Evolutionary conservation across 129 eudicot genomes (phyloP).

Genomic region (Solidago caesia): DNA sequence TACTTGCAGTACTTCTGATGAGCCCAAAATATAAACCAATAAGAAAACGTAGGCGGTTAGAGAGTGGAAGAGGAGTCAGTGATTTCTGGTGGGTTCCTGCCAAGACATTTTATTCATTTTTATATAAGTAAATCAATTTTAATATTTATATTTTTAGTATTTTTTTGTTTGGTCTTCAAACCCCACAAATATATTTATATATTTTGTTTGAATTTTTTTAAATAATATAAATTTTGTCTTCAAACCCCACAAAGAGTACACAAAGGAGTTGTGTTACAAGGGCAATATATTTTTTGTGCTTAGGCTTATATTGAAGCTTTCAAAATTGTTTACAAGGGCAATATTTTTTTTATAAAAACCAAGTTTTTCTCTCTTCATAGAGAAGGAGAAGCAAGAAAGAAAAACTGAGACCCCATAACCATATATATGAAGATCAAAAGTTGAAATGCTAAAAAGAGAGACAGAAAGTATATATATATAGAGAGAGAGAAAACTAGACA

Average conservation of each 20-base stretch:
- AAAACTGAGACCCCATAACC: slow-evolving; percentile 39
- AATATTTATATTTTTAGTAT: slow-evolving; percentile 10
- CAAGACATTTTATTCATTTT: slow-evolving; percentile 38
- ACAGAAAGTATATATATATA: slow-evolving; percentile 22
- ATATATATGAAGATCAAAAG: slow-evolving; percentile 36
- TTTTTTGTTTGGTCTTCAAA: slow-evolving; percentile 49
- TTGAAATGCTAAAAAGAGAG: slow-evolving; percentile 39
- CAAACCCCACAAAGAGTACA: slow-evolving; percentile 55
- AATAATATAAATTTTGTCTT: slow-evolving; percentile 11
- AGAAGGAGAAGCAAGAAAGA: slow-evolving; percentile 32
- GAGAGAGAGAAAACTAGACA: slow-evolving; percentile 25
- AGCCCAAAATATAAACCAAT: slow-evolving; percentile 57
- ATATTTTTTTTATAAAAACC: background rate
- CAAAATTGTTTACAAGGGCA: slow-evolving; percentile 27
- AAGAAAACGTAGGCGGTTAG: slow-evolving; percentile 77
- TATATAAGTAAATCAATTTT: slow-evolving; percentile 1
- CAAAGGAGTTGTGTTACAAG: slow-evolving; percentile 18
- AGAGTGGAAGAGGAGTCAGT: slow-evolving; percentile 85
- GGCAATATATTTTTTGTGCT: slow-evolving; percentile 23
- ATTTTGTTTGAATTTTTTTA: background rate
- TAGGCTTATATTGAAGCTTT: slow-evolving; percentile 35
- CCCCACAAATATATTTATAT: slow-evolving; percentile 15
- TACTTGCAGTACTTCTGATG: slow-evolving; percentile 34
- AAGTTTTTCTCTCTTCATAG: slow-evolving; percentile 43
- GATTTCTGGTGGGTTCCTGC: slow-evolving; percentile 73